Conservation (phyloP, 2,329 filamentous ascomycete genomes). For the Fusarium fujikuroi region DNA sequence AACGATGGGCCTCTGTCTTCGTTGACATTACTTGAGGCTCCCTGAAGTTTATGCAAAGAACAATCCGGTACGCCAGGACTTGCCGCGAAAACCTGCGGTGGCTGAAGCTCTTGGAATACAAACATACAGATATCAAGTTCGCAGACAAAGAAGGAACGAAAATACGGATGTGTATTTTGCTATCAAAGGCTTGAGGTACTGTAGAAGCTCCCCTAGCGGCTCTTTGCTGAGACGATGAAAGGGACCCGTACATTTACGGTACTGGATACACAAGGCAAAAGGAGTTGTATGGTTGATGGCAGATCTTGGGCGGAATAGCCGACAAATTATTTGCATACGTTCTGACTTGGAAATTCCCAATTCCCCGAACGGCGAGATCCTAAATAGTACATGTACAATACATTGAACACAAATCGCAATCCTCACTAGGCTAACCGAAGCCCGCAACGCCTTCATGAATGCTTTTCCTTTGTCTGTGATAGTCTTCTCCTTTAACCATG, state of each 20-base stretch:
- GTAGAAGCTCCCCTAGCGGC: not conserved
- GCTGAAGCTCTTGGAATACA: not conserved
- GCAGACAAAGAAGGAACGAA: not conserved
- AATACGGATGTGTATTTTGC: not conserved
- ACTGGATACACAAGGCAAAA: conserved; percentile 4
- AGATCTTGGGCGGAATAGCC: not conserved
- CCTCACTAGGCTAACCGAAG: conserved; percentile 23
- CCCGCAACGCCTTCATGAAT: conserved; percentile 36
- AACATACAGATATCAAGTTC: not conserved
- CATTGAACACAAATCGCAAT: conserved; percentile 19
- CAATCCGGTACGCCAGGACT: not conserved
- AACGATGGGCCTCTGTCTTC: conserved; percentile 73
- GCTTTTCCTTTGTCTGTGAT: conserved; percentile 5
- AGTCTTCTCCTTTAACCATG: conserved; percentile 9
- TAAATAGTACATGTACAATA: conserved; percentile 32
- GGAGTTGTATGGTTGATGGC: not conserved
- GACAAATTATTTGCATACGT: conserved; percentile 25
- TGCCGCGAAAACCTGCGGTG: not conserved
- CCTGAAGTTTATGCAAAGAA: not conserved
- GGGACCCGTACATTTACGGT: conserved; percentile 15
- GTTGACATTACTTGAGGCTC: conserved; percentile 42
- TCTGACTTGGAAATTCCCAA: conserved; percentile 19
- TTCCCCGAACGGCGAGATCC: not conserved
- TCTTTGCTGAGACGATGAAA: not conserved
- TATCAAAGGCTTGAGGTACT: not conserved